Conservation (phyloP, 1,139 yeast species). For the Zygoascus meyerae region DNA sequence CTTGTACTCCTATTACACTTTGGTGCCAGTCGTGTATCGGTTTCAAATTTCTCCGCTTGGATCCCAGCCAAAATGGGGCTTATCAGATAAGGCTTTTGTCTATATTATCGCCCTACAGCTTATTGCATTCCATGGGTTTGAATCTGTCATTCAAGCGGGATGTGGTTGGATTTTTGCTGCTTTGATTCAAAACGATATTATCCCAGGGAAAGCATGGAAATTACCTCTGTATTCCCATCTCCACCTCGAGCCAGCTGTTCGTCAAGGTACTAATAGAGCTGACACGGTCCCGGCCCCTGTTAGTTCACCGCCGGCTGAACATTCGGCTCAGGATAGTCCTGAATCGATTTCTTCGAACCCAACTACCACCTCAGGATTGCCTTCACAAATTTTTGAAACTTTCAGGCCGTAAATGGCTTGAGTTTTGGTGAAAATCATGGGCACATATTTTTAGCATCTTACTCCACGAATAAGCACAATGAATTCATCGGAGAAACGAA, state of each 20-base stretch:
- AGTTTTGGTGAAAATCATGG: too few species aligned
- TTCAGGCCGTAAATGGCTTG: neutral
- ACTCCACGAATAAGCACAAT: too few species aligned
- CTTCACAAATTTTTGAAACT: constrained; percentile 1
- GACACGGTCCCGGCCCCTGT: constrained; percentile 1
- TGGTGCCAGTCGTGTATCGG: constrained; percentile 56
- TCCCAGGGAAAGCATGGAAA: constrained; percentile 58
- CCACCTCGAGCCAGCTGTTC: constrained; percentile 17
- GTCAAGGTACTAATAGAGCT: constrained; percentile 2
- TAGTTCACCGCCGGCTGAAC: constrained; percentile 1
- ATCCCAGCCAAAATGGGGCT: constrained; percentile 25
- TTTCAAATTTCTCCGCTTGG: constrained; percentile 43
- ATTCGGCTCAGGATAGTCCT: constrained; percentile 1
- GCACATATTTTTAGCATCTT: too few species aligned
- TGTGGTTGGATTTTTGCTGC: constrained; percentile 60
- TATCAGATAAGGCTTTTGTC: constrained; percentile 52
- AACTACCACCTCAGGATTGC: neutral
- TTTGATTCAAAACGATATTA: constrained; percentile 46
- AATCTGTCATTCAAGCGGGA: constrained; percentile 44
- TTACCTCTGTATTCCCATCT: constrained; percentile 30
- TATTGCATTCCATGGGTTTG: constrained; percentile 30
- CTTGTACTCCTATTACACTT: constrained; percentile 49
- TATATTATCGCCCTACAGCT: constrained; percentile 50
- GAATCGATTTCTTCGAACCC: neutral
- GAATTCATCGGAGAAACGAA: too few species aligned